Evolutionary conservation across 805 yeast species (phyloP), one percentile per base, ranked within the genome.

Genomic region (Blastobotrys robertii): DNA sequence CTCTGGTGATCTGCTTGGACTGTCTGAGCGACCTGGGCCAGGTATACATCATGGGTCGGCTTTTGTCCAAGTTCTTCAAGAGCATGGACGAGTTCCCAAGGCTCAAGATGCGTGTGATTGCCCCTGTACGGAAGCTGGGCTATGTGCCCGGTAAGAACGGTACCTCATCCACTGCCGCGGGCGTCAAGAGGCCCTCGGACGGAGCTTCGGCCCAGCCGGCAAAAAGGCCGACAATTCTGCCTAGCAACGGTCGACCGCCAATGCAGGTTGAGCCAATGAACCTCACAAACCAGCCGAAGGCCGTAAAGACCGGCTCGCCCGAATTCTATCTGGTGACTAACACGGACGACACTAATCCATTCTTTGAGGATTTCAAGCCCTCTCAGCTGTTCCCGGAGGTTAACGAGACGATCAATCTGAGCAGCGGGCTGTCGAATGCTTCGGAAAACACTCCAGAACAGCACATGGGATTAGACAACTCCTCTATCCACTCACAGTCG

Each of bases 291-390:
- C 33, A 40, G 5, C 13, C 39, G 2, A 3, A 19, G 12, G 11
- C 25, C 6, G 25, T 19, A 4, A 19, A 19, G 25, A 19, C 25
- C 4, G 25, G 25, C 8, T 52, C 62, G 13, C 58, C 62, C 2
- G 64, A 60, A 19, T 50, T 60, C 32, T 55, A 45, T 41, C 46
- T 62, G 30, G 60, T 60, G 16, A 59, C 64, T 11, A 54, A 52
- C 34, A 47, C 63, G 10, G 25, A 49, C 60, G 7, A 56, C 55
- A 8, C 30, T 14, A 54, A 39, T 11, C 39, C 49, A 10, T 70
- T 71, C 52, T 63, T 67, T 43, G 76, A 71, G 41, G 71, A 72
- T 48, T 75, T 75, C 58, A 76, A 74, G 54, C 79, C 79, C 12
- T 67, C 76, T 11, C 79, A 73, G 48, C 65, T 75, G 48, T 75